Evolutionary conservation across 106 monocot species (phyloP), one percentile per base, ranked within the genome.

Genomic region (Iris macrosiphon): DNA sequence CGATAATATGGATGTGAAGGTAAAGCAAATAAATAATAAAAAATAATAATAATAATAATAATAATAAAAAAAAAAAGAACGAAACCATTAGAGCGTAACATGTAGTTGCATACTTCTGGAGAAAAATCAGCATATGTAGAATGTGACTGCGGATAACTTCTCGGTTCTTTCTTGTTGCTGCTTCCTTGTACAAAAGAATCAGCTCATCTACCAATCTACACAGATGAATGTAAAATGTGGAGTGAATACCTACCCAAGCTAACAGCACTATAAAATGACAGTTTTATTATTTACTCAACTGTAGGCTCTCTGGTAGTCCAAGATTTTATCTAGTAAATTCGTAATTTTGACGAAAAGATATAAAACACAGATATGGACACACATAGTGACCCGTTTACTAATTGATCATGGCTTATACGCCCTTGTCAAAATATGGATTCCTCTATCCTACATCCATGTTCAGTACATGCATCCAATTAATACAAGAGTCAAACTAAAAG

Each of bases 201-300:
- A 98, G 77, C 63, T 91, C 83, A 66, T 91, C 96, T 41, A 91
- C 69, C 48, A 98, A 53, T 56, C 96, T 96, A 52, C 44, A 23
- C 18, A 57, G n/a, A n/a, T n/a, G n/a, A n/a, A n/a, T n/a, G n/a
- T n/a, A n/a, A n/a, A n/a, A n/a, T n/a, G n/a, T n/a, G n/a, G n/a
- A n/a, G n/a, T n/a, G n/a, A n/a, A n/a, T n/a, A n/a, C n/a, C n/a
- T n/a, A n/a, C n/a, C n/a, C n/a, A n/a, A n/a, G n/a, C n/a, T n/a
- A n/a, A n/a, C 4, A 28, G 8, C 57, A 17, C 2, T 20, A 35
- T 24, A 56, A 31, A 2, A 25, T 23, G 10, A 16, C 9, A 35
- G 30, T 0, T 9, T 33, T 2, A 55, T 19, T 6, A 7, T 23
- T 23, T 49, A 27, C 13, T 38, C 37, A 38, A 38, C 4, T 10